Evolutionary conservation across 305 asterid species (phyloP).

Genomic region (Plantago lanceolata): DNA sequence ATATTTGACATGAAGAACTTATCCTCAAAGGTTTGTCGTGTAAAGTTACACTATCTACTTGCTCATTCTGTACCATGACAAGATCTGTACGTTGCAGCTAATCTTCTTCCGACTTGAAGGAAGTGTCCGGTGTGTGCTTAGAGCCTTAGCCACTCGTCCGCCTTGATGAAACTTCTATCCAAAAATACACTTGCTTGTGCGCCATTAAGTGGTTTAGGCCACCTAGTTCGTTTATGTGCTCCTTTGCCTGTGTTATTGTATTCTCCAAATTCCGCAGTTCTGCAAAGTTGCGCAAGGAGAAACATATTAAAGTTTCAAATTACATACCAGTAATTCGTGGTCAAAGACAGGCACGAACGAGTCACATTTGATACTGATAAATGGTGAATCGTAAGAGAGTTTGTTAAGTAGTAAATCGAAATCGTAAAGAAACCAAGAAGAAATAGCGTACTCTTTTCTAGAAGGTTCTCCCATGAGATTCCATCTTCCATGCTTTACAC

Average conservation of each 20-base stretch:
- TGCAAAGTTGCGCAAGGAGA: slow-evolving; percentile 22
- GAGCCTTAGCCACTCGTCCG: slow-evolving; percentile 56
- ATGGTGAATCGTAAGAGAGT: too few species aligned
- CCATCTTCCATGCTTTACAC: slow-evolving; percentile 53
- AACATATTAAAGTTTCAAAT: background rate
- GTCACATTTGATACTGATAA: too few species aligned
- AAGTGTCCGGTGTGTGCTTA: slow-evolving; percentile 5
- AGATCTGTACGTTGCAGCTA: background rate
- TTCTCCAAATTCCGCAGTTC: slow-evolving; percentile 63
- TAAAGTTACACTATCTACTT: too few species aligned
- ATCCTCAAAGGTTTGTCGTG: too few species aligned
- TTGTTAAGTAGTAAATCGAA: too few species aligned
- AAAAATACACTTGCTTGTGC: slow-evolving; percentile 43
- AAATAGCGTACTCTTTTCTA: slow-evolving; percentile 35
- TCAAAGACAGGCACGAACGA: too few species aligned
- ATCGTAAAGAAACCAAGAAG: too few species aligned
- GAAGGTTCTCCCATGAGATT: slow-evolving; percentile 36
- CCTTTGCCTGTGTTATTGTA: slow-evolving; percentile 64
- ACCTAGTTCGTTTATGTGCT: slow-evolving; percentile 49
- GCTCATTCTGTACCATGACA: too few species aligned
- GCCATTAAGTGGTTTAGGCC: slow-evolving; percentile 48
- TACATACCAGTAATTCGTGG: too few species aligned
- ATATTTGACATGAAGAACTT: too few species aligned
- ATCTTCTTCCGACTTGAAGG: background rate
- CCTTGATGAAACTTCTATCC: slow-evolving; percentile 45